Base-by-base conservation (phyloP, 129 eudicot species). In the Centella asiatica region DNA sequence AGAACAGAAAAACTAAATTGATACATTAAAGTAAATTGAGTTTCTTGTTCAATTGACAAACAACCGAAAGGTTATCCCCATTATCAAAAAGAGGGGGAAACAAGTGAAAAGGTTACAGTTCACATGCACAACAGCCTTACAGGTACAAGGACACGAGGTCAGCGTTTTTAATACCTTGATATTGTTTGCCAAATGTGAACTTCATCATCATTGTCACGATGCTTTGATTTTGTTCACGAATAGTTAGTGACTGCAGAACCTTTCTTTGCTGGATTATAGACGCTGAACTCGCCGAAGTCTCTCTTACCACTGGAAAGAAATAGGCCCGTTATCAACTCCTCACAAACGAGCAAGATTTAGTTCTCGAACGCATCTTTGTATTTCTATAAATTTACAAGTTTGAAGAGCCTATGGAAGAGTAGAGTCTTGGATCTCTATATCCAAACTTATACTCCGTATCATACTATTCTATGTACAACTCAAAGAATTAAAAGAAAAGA, bases 281-380 rank as follows among this genome's bases (percentile, higher is more conserved):
- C 95, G 33, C 99, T 93, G 78, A 75, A 93, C 33, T 84, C 95
- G 8, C 99, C 96, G 22, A 87, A 93, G 59, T 87, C 99, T 70
- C 99, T 78, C 67, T 81, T 84, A 53, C 99, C 99, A 74, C 99
- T 93, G 85, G 72, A 57, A n/a, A 45, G 3, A 75, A 78, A 77
- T 76, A 71, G 51, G 12, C 40, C 70, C 79, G 39, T 62, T 32
- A 60, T 86, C 77, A 82, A 69, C 77, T 60, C 82, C 85, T 76
- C 51, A 68, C 71, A 72, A 49, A 65, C 22, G 51, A 57, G 63
- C 57, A 72, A 34, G 46, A 61, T 69, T 58, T 71, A 81, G 76
- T 59, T 51, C 33, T 49, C n/a, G 71, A 66, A 59, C 17, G 6
- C 13, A 12, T 44, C 13, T 44, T 18, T 46, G 4, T 4, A 19